These are phyloP conservation scores for Lumnitzera littorea DNA, from an alignment of 345 rosid genomes.

Conservation along the genomic window DNA sequence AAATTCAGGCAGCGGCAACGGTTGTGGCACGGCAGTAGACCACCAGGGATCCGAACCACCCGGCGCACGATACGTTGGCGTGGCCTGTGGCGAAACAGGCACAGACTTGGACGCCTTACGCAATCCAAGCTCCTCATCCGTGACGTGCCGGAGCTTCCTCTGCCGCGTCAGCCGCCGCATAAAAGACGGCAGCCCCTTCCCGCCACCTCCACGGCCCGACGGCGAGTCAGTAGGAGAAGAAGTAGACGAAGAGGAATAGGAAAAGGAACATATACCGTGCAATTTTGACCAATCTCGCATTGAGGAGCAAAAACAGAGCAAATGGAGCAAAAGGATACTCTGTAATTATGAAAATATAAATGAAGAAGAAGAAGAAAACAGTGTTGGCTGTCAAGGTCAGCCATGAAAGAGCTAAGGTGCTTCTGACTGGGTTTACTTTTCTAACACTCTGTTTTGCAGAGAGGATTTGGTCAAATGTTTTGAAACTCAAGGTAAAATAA, in stretches of 20 bases:
- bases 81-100: conserved; percentile 24
- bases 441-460: too few relatives aligned
- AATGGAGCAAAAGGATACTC: not conserved
- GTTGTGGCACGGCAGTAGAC: conserved; percentile 38
- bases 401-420: too few relatives aligned
- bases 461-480: too few relatives aligned
- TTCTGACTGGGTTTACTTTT: too few relatives aligned
- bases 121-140: conserved; percentile 36
- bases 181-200: conserved; percentile 11
- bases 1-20: conserved; percentile 49
- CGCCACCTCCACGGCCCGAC: not conserved
- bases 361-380: too few relatives aligned
- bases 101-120: conserved; percentile 14
- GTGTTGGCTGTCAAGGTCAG: too few relatives aligned
- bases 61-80: conserved; percentile 15
- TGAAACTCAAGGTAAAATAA: too few relatives aligned
- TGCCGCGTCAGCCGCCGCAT: conserved; percentile 33
- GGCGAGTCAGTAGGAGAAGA: conserved; percentile 4
- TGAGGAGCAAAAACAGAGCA: not conserved
- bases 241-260: conserved; percentile 5
- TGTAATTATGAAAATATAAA: too few relatives aligned
- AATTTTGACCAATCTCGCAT: not conserved
- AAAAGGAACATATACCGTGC: not conserved
- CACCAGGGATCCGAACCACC: conserved; percentile 21
- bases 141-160: conserved; percentile 45